Conservation (phyloP, 257 asterid species). For the Henckelia pumila region DNA sequence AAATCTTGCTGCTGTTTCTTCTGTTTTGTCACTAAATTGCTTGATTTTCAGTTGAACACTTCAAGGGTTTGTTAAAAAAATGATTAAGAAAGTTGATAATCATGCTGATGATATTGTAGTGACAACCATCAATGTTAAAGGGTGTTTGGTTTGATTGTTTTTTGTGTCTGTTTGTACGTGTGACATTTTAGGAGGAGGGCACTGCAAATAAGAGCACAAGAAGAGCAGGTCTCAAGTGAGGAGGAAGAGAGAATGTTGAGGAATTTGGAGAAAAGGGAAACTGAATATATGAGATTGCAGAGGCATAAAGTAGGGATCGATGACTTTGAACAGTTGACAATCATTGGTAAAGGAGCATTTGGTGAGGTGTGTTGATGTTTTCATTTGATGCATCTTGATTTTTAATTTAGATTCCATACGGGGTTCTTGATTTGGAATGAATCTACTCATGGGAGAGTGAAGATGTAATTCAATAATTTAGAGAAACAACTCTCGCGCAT, state of each 20-base stretch:
- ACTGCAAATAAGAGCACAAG: conserved; percentile 84
- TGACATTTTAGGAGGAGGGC: conserved; percentile 66
- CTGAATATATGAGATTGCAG: conserved; percentile 96
- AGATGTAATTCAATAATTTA: neutral
- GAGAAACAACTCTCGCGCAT: neutral
- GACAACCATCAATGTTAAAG: neutral
- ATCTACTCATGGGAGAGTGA: neutral
- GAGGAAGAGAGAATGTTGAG: conserved; percentile 85
- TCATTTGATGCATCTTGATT: neutral
- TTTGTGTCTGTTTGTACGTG: neutral
- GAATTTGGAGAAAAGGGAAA: conserved; percentile 88
- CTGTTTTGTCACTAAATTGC: conserved; percentile 22
- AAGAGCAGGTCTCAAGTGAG: conserved; percentile 75
- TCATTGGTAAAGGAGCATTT: conserved; percentile 94
- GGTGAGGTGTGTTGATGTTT: conserved; percentile 57
- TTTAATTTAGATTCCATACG: neutral
- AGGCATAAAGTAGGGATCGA: conserved; percentile 97
- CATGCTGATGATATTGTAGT: neutral
- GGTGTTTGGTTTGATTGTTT: neutral
- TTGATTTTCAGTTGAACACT: conserved; percentile 19
- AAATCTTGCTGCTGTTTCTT: conserved; percentile 6
- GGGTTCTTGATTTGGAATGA: neutral
- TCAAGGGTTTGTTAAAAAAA: neutral
- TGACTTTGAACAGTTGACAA: conserved; percentile 86
- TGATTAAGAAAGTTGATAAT: neutral